Conservation (phyloP, 1,139 yeast genomes). For the Eremothecium cymbalariae region DNA sequence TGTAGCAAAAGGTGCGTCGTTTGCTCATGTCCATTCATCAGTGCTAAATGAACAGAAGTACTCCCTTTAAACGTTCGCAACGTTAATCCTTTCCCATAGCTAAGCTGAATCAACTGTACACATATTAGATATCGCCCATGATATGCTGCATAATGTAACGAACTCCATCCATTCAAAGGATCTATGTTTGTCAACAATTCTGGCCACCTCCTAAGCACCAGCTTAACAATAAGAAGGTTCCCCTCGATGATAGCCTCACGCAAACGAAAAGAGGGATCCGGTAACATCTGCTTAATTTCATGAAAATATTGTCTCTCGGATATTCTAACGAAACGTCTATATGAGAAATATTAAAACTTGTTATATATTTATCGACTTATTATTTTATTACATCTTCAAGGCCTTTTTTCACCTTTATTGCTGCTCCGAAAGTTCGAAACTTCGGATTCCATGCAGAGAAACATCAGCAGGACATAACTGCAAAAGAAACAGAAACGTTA, state of each 20-base stretch:
- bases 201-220: slow-evolving; percentile 66
- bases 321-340: too few species aligned
- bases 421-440: too few species aligned
- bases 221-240: slow-evolving; percentile 60
- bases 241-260: slow-evolving; percentile 70
- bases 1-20: slow-evolving; percentile 75
- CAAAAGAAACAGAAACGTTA: too few species aligned
- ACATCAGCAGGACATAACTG: too few species aligned
- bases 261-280: slow-evolving; percentile 61
- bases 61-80: slow-evolving; percentile 55
- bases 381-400: too few species aligned
- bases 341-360: too few species aligned
- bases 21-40: slow-evolving; percentile 62
- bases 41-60: slow-evolving; percentile 72
- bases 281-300: too few species aligned
- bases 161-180: slow-evolving; percentile 74
- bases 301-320: too few species aligned
- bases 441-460: too few species aligned
- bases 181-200: slow-evolving; percentile 70
- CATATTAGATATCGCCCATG: slow-evolving; percentile 76
- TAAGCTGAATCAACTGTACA: slow-evolving; percentile 46
- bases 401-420: too few species aligned
- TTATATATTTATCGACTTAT: too few species aligned
- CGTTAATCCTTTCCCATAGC: slow-evolving; percentile 44
- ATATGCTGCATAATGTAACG: slow-evolving; percentile 78